phyloP scores from a whole-genome alignment of 192 early-diverging fungal species.

The Mortierella claussenii region DNA sequence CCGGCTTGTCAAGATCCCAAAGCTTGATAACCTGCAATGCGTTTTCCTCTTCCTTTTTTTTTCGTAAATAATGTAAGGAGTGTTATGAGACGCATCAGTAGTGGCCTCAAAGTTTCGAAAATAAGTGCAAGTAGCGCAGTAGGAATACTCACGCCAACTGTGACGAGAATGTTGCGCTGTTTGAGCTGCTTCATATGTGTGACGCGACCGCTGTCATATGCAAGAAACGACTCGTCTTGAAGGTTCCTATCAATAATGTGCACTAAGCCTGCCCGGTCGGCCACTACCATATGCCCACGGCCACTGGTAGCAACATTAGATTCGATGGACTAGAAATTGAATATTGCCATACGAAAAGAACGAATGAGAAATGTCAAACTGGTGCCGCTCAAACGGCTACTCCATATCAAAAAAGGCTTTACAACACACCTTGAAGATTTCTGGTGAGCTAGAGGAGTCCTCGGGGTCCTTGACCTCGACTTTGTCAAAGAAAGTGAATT shows the following conservation, averaged over 20 bases:
- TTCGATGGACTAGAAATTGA: constrained; percentile 40
- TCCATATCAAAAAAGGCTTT: too few species aligned
- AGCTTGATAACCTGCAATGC: constrained; percentile 73
- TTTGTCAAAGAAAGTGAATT: constrained; percentile 81
- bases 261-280: constrained; percentile 64
- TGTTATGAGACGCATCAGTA: too few species aligned
- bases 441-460: constrained; percentile 62
- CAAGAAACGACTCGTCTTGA: constrained; percentile 72
- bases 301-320: constrained; percentile 45
- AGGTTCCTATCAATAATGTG: constrained; percentile 75
- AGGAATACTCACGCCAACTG: constrained; percentile 72
- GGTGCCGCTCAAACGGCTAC: too few species aligned
- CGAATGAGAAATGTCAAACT: too few species aligned
- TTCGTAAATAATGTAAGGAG: too few species aligned
- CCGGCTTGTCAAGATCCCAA: constrained; percentile 83
- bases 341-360: too few species aligned
- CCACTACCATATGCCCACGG: constrained; percentile 51
- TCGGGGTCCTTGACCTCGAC: constrained; percentile 68
- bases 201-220: constrained; percentile 70
- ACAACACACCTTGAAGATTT: constrained; percentile 67
- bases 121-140: too few species aligned
- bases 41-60: constrained; percentile 62
- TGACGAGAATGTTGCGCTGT: constrained; percentile 81
- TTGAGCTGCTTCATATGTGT: constrained; percentile 87
- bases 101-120: too few species aligned